Evolutionary conservation across 2,329 filamentous ascomycete genomes (phyloP), one percentile per base, ranked within the genome.

Genomic region (Curvularia sp.): DNA sequence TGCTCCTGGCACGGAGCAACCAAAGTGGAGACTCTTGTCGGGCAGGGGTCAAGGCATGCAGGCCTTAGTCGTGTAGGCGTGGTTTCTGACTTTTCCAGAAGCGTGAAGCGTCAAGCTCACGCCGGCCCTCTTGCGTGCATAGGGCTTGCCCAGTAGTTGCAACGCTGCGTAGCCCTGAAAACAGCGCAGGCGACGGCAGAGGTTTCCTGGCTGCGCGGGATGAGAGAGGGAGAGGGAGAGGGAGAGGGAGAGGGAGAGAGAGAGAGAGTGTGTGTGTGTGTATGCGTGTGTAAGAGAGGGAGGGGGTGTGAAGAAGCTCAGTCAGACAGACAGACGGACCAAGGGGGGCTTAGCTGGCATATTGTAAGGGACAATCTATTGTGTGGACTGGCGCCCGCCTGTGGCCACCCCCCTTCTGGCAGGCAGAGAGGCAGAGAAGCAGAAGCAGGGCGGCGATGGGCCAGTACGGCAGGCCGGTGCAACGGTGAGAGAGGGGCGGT

Each of bases 21-120:
- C 39, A 23, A 57, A 61, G 69, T 69, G 66, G 71, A 68, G 57
- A 50, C 57, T 38, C 36, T 27, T 36, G 39, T 23, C 9, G 39
- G 47, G 53, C 64, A 65, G 62, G 63, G 66, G 64, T 43, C 56
- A 53, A 55, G 54, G 57, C 59, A 64, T 71, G 67, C 71, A 74
- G 62, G 61, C 64, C 68, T 70, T 68, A 66, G 64, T 70, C 69
- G 69, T 47, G 42, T 51, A 45, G 49, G 49, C 27, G 42, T 50
- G 32, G 36, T 30, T 51, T 57, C 43, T 49, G 45, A 30, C 55
- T 54, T 58, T 55, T 53, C 41, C 41, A 53, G 50, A 47, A 53
- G 41, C 32, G 49, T 32, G 54, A 52, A 52, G 48, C 48, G 50
- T 49, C 19, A 46, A 55, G 53, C 47, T 57, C 38, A 49, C 55